Percentiles rank a stretch among this genome's conserved stretches.
These are phyloP conservation scores for Xylariaceae sp. DNA, from an alignment of 2,329 filamentous ascomycete species.

Conservation along the genomic window DNA sequence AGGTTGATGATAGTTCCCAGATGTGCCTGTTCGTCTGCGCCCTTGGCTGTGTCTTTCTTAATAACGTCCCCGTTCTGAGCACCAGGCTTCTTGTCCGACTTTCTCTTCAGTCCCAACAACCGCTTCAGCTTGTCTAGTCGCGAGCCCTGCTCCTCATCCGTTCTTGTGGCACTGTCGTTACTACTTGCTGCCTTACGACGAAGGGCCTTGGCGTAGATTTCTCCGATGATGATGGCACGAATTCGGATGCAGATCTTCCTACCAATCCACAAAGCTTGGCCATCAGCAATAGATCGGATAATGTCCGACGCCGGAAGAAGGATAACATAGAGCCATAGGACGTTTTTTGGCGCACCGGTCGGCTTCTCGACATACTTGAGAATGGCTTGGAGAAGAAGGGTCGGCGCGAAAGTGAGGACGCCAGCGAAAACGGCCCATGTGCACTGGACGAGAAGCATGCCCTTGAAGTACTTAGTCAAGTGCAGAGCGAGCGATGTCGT, in stretches of 20 bases:
- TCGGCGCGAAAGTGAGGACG: constrained; percentile 87
- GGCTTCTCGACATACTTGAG: constrained; percentile 92
- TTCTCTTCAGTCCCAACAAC: constrained; percentile 64
- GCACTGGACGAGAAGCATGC: constrained; percentile 74
- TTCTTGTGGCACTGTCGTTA: constrained; percentile 72
- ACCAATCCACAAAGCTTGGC: constrained; percentile 88
- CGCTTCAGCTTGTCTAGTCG: constrained; percentile 55
- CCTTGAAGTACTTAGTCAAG: constrained; percentile 81
- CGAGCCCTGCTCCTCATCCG: constrained; percentile 47
- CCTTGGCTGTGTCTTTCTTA: constrained; percentile 39
- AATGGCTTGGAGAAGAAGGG: constrained; percentile 86
- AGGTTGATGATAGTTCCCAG: constrained; percentile 98
- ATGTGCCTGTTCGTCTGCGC: constrained; percentile 75
- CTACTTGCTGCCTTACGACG: constrained; percentile 85
- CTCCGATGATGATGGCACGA: constrained; percentile 92
- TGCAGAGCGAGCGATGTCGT: constrained; percentile 79
- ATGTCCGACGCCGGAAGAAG: constrained; percentile 83
- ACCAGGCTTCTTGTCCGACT: constrained; percentile 50
- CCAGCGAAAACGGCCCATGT: constrained; percentile 78
- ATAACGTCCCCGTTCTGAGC: constrained; percentile 39
- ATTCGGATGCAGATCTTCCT: constrained; percentile 92
- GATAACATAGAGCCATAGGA: constrained; percentile 95
- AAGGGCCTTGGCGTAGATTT: constrained; percentile 95
- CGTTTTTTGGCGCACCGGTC: constrained; percentile 73
- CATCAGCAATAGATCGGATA: constrained; percentile 79